Evolutionary conservation across 371 early-diverging fungal species (phyloP).

Genomic region (Syncephalastrum racemosum): DNA sequence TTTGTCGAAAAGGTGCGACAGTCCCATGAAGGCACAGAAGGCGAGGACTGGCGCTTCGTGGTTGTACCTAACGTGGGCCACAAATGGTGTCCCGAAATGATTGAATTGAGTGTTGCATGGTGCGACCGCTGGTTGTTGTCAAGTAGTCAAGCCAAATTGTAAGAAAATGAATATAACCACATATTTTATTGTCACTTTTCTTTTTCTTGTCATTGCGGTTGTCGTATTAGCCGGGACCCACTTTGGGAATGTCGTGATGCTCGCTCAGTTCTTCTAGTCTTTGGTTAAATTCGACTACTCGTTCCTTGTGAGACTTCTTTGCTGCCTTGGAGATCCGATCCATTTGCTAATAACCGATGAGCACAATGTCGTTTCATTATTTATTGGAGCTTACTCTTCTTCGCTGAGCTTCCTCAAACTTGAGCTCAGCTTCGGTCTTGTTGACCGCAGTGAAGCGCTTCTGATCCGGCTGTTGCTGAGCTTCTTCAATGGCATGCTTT

Average conservation of each 20-base stretch:
- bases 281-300: conserved; percentile 61
- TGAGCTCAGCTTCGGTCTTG: conserved; percentile 63
- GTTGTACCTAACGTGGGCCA: conserved; percentile 35
- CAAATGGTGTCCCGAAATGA: conserved; percentile 41
- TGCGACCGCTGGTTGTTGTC: conserved; percentile 35
- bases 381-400: conserved; percentile 46
- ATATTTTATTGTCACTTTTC: conserved; percentile 1
- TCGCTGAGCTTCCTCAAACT: conserved; percentile 59
- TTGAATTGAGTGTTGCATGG: conserved; percentile 27
- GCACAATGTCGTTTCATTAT: neutral
- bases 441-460: conserved; percentile 33
- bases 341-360: conserved; percentile 47
- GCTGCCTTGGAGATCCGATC: conserved; percentile 61
- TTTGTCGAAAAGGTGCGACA: conserved; percentile 21
- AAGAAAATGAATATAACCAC: conserved; percentile 1
- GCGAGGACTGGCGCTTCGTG: conserved; percentile 30
- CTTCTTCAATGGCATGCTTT: conserved; percentile 32
- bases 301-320: conserved; percentile 63
- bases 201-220: neutral
- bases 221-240: conserved; percentile 58
- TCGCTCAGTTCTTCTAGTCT: conserved; percentile 67
- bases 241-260: conserved; percentile 74
- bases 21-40: conserved; percentile 24
- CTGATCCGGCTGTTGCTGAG: conserved; percentile 10
- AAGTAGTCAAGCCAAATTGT: neutral